Base-by-base conservation (phyloP, 371 early-diverging fungal genomes). In the Nosema bombycis region DNA sequence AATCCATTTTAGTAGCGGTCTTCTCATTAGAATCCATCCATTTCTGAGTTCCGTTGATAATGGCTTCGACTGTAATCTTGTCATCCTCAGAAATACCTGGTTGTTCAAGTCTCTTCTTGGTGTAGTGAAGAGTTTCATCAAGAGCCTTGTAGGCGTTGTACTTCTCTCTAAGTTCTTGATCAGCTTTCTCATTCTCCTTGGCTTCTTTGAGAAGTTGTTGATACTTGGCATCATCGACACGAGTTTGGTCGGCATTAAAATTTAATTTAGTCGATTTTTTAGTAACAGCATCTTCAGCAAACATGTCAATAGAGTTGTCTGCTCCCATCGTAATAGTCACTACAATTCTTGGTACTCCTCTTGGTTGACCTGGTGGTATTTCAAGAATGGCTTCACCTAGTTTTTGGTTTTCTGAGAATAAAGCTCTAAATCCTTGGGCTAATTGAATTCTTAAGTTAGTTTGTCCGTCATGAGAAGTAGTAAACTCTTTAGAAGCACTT, bases 321-420 rank as follows among this genome's bases (percentile, higher is more conserved):
- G 96, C 94, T 87, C 97, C 97, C 84, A 96, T 93, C 85, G 96
- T 95, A 85, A 97, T 97, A 61, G 94, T 91, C 70, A 99, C 96
- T 86, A 94, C 94, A 82, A 96, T 94, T 87, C 93, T 94, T 79
- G 99, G 93, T 66, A 92, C 89, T 84, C 96, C 93, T 89, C 91
- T 89, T 82, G 94, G 93, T 15, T 91, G 91, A 24, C 86, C 85
- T 30, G 89, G 88, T 38, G 90, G 87, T 67, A 88, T 87, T 71
- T 81, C 80, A 76, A 98, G 89, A 86, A 93, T 92, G 88, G 97
- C 92, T 87, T 94, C 91, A 72, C 98, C 99, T 69, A 98, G 88
- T 46, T 93, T 87, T 88, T 95, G 95, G 90, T 98, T 98, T 88
- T 96, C 94, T 70, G 90, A 89, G 67, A 92, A 92, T 46, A 96